These are phyloP conservation scores for Nephelium lappaceum DNA, from an alignment of 345 rosid genomes.

Conservation along the genomic window DNA sequence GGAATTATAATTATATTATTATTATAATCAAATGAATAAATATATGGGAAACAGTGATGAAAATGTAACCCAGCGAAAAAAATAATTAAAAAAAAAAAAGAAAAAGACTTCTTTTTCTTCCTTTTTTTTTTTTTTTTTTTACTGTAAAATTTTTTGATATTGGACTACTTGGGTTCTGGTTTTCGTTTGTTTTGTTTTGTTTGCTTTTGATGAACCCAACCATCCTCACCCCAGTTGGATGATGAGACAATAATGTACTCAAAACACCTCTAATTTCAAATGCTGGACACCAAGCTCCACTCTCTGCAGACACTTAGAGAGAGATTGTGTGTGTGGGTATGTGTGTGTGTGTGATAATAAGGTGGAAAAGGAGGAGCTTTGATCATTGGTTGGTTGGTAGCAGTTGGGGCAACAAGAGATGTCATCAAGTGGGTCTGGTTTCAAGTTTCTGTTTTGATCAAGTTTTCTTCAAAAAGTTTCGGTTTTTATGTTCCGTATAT, in stretches of 20 bases:
- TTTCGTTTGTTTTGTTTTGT: slow-evolving; percentile 26
- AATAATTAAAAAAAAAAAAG: background rate
- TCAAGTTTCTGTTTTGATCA: slow-evolving; percentile 32
- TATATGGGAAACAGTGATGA: background rate
- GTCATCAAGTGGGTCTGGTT: slow-evolving; percentile 47
- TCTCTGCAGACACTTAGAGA: background rate
- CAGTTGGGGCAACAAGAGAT: slow-evolving; percentile 50
- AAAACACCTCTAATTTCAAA: slow-evolving; percentile 40
- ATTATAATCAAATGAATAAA: background rate
- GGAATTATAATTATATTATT: slow-evolving; percentile 3
- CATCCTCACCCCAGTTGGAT: slow-evolving; percentile 50
- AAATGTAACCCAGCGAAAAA: background rate
- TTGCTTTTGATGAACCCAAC: slow-evolving; percentile 40
- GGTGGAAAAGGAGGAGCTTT: slow-evolving; percentile 27
- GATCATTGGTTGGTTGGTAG: slow-evolving; percentile 57
- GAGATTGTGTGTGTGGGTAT: slow-evolving; percentile 28
- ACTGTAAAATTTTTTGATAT: too few species aligned
- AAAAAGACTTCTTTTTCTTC: too few species aligned
- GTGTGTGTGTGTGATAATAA: slow-evolving; percentile 8
- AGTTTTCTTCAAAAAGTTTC: slow-evolving; percentile 34
- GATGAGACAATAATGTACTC: slow-evolving; percentile 81
- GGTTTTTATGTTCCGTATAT: slow-evolving; percentile 36
- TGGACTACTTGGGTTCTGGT: slow-evolving; percentile 2
- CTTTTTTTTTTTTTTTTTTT: slow-evolving; percentile 12
- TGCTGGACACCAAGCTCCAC: slow-evolving; percentile 37